Evolutionary conservation across 768 basidiomycete genomes (phyloP).

Genomic region (Pisolithus tinctorius): DNA sequence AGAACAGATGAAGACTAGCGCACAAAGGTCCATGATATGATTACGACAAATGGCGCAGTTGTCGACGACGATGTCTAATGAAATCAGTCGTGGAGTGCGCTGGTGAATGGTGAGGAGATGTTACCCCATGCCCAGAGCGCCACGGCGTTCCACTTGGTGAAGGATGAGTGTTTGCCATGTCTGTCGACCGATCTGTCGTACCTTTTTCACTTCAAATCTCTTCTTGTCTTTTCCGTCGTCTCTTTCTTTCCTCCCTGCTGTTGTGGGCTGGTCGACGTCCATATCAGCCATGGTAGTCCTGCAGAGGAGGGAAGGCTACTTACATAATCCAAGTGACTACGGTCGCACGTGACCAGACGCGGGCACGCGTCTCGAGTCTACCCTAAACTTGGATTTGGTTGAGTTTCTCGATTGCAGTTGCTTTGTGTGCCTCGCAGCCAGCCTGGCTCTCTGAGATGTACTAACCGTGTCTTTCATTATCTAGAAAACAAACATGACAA

Average conservation of each 20-base stretch:
- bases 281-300: constrained; percentile 46
- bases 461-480: constrained; percentile 13
- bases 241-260: constrained; percentile 39
- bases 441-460: constrained; percentile 17
- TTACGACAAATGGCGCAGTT: constrained; percentile 99
- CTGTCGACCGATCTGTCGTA: constrained; percentile 24
- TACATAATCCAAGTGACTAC: constrained; percentile 11
- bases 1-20: constrained; percentile 19
- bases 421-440: background rate
- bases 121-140: constrained; percentile 98
- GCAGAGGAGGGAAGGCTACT: background rate
- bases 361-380: constrained; percentile 29
- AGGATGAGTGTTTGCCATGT: constrained; percentile 1
- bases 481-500: constrained; percentile 28
- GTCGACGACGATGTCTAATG: constrained; percentile 91
- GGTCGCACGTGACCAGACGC: constrained; percentile 33
- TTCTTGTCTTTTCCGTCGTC: constrained; percentile 67
- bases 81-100: constrained; percentile 5
- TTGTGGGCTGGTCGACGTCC: constrained; percentile 56
- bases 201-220: constrained; percentile 99
- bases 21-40: constrained; percentile 99
- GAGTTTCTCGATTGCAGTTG: constrained; percentile 18
- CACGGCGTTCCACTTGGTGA: constrained; percentile 91
- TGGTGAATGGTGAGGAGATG: constrained; percentile 10
- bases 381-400: constrained; percentile 31